These are phyloP conservation scores for Grosmannia serpens DNA, from an alignment of 2,329 filamentous ascomycete species.

Conservation along the genomic window DNA sequence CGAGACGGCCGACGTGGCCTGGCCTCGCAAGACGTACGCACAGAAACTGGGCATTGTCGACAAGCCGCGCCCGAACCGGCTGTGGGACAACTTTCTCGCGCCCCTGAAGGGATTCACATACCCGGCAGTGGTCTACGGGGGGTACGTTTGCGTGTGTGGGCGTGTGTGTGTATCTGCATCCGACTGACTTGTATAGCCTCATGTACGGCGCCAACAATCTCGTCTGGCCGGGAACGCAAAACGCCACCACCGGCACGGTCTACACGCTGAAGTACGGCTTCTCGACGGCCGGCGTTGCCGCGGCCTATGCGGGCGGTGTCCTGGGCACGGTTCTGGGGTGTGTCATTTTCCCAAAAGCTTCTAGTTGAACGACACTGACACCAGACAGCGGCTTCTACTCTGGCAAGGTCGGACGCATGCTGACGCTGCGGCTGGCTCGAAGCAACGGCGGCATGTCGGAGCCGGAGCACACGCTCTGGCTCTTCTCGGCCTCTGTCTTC, in stretches of 20 bases:
- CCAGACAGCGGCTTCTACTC: slow-evolving; percentile 14
- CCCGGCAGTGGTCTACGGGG: slow-evolving; percentile 28
- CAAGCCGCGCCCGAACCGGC: slow-evolving; percentile 22
- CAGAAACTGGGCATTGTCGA: slow-evolving; percentile 21
- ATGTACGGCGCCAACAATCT: slow-evolving; percentile 22
- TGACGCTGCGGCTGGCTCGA: slow-evolving; percentile 12
- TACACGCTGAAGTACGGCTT: slow-evolving; percentile 21
- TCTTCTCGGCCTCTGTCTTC: slow-evolving; percentile 11
- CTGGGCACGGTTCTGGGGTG: slow-evolving; percentile 5
- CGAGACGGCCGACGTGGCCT: background rate
- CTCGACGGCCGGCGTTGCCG: slow-evolving; percentile 17
- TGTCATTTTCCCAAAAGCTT: too few species aligned
- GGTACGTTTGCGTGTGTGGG: slow-evolving; percentile 1
- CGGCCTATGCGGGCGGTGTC: slow-evolving; percentile 17
- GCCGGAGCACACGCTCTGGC: slow-evolving; percentile 14
- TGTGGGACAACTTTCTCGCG: slow-evolving; percentile 16
- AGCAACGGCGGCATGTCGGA: slow-evolving; percentile 15
- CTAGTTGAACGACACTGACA: too few species aligned
- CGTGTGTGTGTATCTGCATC: background rate
- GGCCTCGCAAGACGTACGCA: slow-evolving; percentile 23
- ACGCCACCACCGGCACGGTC: slow-evolving; percentile 20
- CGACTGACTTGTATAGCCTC: slow-evolving; percentile 7
- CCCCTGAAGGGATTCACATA: slow-evolving; percentile 21
- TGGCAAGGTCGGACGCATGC: slow-evolving; percentile 12
- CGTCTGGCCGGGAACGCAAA: slow-evolving; percentile 20